Evolutionary conservation across 257 asterid genomes (phyloP).

Genomic region (Perilla frutescens): DNA sequence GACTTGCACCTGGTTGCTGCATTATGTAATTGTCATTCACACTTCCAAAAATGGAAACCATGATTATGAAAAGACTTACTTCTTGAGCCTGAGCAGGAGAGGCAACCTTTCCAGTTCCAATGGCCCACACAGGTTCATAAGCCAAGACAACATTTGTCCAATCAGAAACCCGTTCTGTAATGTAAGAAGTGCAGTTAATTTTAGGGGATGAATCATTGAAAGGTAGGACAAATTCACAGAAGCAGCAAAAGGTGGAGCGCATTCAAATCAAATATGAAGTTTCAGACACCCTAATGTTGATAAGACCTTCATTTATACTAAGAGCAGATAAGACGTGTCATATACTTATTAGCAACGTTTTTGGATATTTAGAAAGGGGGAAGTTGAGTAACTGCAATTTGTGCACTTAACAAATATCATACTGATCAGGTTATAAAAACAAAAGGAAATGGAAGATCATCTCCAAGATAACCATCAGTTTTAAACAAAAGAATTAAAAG

Average conservation of each 20-base stretch:
- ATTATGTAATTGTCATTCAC: conserved; percentile 9
- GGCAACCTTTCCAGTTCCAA: conserved; percentile 99
- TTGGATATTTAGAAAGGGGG: neutral
- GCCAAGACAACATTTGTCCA: conserved; percentile 93
- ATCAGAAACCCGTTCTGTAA: conserved; percentile 68
- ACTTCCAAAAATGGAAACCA: conserved; percentile 8
- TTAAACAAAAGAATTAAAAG: neutral
- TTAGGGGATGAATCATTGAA: conserved; percentile 10
- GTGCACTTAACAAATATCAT: neutral
- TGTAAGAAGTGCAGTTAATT: conserved; percentile 4
- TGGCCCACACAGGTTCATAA: conserved; percentile 99
- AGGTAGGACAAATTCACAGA: neutral
- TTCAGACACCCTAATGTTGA: neutral
- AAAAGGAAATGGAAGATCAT: neutral
- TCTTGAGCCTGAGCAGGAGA: conserved; percentile 98
- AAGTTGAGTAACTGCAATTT: neutral
- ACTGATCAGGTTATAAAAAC: neutral
- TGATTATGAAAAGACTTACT: conserved; percentile 53
- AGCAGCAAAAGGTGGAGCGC: neutral
- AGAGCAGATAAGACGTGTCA: neutral
- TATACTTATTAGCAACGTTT: too few species aligned
- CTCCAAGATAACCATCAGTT: conserved; percentile 1
- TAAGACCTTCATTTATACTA: neutral
- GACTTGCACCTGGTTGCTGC: conserved; percentile 24
- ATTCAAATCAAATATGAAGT: neutral